phyloP scores from a whole-genome alignment of 2,329 filamentous ascomycete genomes.

The Ceratocystis smalleyi region DNA sequence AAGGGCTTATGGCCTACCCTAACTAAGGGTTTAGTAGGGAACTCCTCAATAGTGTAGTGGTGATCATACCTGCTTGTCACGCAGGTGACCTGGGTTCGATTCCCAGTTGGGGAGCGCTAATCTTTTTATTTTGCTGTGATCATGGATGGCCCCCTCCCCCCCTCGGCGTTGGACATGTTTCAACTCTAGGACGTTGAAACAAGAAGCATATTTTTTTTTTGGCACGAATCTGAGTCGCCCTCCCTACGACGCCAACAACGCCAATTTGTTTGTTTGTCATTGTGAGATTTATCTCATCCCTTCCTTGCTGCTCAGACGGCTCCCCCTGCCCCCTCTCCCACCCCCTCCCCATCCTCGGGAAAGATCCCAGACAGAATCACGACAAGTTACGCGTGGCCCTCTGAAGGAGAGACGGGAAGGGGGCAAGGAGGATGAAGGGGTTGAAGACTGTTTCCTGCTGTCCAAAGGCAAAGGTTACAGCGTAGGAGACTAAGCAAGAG shows the following conservation, averaged over 20 bases:
- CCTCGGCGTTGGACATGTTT: no score
- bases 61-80: conserved; percentile 10
- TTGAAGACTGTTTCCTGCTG: neutral
- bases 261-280: no score
- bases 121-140: neutral
- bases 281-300: neutral
- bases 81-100: conserved; percentile 11
- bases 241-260: no score
- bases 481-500: no score
- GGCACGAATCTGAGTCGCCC: no score
- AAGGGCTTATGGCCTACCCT: neutral
- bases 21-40: neutral
- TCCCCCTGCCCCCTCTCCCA: neutral
- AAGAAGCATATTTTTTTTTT: neutral
- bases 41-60: conserved; percentile 9
- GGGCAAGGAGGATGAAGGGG: neutral
- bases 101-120: conserved; percentile 3
- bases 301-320: neutral
- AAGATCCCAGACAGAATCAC: neutral
- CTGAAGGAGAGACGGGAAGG: neutral
- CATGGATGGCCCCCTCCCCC: no score
- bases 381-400: conserved; percentile 3
- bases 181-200: no score
- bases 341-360: no score
- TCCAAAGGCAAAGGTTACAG: no score